These are phyloP conservation scores for Zostera marina DNA, from an alignment of 116 monocot genomes.

Conservation along the genomic window DNA sequence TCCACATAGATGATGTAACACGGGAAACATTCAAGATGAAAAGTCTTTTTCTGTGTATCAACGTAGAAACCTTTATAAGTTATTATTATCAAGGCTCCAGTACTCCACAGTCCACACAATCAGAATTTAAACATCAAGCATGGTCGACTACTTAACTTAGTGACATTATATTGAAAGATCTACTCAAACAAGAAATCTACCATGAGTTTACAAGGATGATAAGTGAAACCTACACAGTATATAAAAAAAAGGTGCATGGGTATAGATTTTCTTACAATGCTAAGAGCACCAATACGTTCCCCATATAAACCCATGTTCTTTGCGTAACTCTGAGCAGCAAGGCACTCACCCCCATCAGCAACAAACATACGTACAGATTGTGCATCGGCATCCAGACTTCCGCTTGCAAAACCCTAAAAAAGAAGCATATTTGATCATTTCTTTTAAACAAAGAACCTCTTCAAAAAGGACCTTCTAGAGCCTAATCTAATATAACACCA, in stretches of 20 bases:
- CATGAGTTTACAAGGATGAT: background rate
- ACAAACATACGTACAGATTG: slow-evolving; percentile 84
- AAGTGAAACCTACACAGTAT: background rate
- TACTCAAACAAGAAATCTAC: background rate
- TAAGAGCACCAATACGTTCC: slow-evolving; percentile 96
- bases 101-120: too few species aligned
- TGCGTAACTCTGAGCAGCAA: slow-evolving; percentile 92
- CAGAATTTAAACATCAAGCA: too few species aligned
- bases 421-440: slow-evolving; percentile 3
- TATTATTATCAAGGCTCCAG: too few species aligned
- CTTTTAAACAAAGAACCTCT: background rate
- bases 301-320: slow-evolving; percentile 99
- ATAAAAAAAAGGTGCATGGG: background rate
- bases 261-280: slow-evolving; percentile 55
- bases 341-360: slow-evolving; percentile 92
- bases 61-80: too few species aligned
- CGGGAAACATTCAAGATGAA: too few species aligned
- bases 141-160: background rate
- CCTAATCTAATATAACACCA: too few species aligned
- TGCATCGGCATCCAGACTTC: slow-evolving; percentile 89
- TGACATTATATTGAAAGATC: background rate
- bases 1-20: background rate
- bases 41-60: too few species aligned
- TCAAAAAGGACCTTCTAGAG: background rate
- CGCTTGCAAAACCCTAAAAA: slow-evolving; percentile 95